Evolutionary conservation across 257 asterid species (phyloP), one percentile per base, ranked within the genome.

Genomic region (Solanum appendiculatum): DNA sequence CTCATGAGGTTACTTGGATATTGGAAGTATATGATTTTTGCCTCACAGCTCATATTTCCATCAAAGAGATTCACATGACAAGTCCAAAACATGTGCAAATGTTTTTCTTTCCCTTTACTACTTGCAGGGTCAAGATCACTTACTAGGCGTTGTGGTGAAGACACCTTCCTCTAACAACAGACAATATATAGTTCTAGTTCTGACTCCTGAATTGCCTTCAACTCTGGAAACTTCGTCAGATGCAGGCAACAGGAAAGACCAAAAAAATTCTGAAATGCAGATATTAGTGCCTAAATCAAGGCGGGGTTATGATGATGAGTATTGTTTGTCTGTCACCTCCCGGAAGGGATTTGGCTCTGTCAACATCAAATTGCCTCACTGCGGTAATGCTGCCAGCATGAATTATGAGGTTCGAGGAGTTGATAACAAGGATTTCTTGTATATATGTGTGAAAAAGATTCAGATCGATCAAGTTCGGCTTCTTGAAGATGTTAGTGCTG

Each of bases 281-380:
- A 92, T 97, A 70, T 86, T 97, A 88, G 80, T 92, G 77, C 99
- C 99, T 56, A 97, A 97, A 91, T 96, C 99, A 70, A 94, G 93
- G 90, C 97, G 99, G 90, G 98, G 95, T 85, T 90, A 92, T 81
- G 99, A 94, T 68, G 99, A 97, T 73, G 99, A 96, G 58, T 97
- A 95, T 93, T 96, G 29, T 88, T 89, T 96, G 31, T 86, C 94
- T 69, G 94, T 42, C 46, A 73, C 95, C 66, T 88, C 98, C 81
- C 97, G 99, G 86, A 97, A 89, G 93, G 98, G 96, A 86, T 83
- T 98, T 86, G 99, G 98, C 56, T 42, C 82, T 21, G 85, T 97
- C 91, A 97, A 95, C 88, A 90, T 94, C 86, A 91, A 94, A 88
- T 89, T 97, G 87, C 99, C 99, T 88, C 94, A 97, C 92, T 92